These are phyloP conservation scores for Leccinum fallax DNA, from an alignment of 1,284 basidiomycete genomes.

Conservation along the genomic window DNA sequence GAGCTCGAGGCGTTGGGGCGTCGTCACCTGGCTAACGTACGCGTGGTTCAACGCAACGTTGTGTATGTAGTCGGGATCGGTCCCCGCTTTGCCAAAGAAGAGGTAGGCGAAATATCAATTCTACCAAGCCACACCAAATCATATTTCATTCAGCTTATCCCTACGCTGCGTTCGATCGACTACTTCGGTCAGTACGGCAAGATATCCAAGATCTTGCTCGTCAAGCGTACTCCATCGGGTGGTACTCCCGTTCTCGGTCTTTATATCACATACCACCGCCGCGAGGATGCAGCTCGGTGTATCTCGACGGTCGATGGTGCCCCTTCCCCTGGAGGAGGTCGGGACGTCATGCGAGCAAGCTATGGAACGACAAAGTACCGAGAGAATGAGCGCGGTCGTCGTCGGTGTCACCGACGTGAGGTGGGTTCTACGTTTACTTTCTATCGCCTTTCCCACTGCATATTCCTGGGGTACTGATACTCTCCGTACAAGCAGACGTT, in stretches of 20 bases:
- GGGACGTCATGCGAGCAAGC: slow-evolving; percentile 87
- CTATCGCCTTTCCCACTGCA: too few species aligned
- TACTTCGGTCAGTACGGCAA: slow-evolving; percentile 99
- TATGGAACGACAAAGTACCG: slow-evolving; percentile 95
- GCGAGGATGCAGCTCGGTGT: slow-evolving; percentile 93
- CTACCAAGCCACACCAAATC: slow-evolving; percentile 10
- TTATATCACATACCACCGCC: slow-evolving; percentile 94
- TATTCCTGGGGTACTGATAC: too few species aligned
- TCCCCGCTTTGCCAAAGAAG: slow-evolving; percentile 89
- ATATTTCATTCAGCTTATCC: slow-evolving; percentile 69
- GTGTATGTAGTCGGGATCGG: slow-evolving; percentile 96
- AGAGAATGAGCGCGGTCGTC: too few species aligned
- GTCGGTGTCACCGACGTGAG: too few species aligned
- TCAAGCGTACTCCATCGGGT: slow-evolving; percentile 85
- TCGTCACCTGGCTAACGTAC: slow-evolving; percentile 89
- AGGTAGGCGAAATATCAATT: slow-evolving; percentile 58
- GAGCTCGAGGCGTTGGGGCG: slow-evolving; percentile 90
- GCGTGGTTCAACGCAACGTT: slow-evolving; percentile 95
- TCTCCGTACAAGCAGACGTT: too few species aligned
- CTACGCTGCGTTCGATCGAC: slow-evolving; percentile 92
- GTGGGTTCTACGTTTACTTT: too few species aligned
- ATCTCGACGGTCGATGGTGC: slow-evolving; percentile 94
- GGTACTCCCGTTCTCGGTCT: slow-evolving; percentile 85
- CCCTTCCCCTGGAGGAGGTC: slow-evolving; percentile 76
- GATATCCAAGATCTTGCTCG: slow-evolving; percentile 93